Evolutionary conservation across 768 basidiomycete genomes (phyloP), one percentile per base, ranked within the genome.

Genomic region (Leucocoprinus birnbaumii): DNA sequence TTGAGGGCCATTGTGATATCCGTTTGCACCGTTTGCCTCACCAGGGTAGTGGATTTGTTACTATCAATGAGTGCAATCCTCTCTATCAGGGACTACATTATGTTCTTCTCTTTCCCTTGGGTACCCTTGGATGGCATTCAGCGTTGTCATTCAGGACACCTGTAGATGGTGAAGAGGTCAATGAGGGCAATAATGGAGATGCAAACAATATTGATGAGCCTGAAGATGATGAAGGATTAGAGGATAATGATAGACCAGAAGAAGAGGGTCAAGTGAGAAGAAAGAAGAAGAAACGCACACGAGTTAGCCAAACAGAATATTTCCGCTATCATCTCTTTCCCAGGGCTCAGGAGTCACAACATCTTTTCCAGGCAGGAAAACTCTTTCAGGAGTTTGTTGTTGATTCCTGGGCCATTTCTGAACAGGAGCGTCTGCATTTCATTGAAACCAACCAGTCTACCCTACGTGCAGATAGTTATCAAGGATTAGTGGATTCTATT

Each of bases 81-180:
- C 50, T 62, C 0, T 81, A 80, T 57, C 26, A 58, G 0, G 59
- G 75, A 0, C 63, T 80, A 0, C 71, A 77, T 13, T 80, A 78
- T 71, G 69, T 73, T 0, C 58, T 82, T 0, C 63, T 81, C 1
- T 79, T 79, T 65, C 73, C 77, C 3, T 16, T 48, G 37, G 75
- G 75, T 2, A 59, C 72, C 13, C 41, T 59, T 40, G 76, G 76
- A 2, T 80, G 72, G 76, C 71, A 79, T 66, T 78, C 76, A 31
- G 68, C 3, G 77, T 81, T 65, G 71, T 72, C 7, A 38, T 24
- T 6, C 11, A 25, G 52, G 59, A 2, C 80, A 79, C 77, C 61
- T 60, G 24, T 10, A 75, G 80, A 18, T 35, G 34, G 3, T 14
- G 3, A 13, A 14, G 11, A 44, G 18, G 22, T 50, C 9, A 51